Base-by-base conservation (phyloP, 306 rosid species). In the Vicia sativa region DNA sequence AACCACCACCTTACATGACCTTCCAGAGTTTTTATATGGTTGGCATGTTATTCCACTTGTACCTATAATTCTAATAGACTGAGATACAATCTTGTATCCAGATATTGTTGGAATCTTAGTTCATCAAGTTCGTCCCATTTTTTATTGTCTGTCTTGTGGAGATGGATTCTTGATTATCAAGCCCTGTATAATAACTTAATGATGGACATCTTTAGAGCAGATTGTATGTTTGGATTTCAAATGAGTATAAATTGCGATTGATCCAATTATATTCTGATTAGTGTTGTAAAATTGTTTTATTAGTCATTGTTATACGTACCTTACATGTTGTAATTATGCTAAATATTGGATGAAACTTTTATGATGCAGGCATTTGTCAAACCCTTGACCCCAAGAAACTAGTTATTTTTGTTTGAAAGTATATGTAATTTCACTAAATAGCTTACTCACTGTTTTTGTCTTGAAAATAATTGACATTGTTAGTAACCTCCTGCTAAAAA, bases 11-110 rank as follows among this genome's bases (percentile, higher is more conserved):
- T 68, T 68, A 58, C 76, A 62, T 73, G 68, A 81, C 96, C 92
- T 64, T 81, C 88, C 90, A 56, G 65, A 26, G 71, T 86, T 86
- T 82, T 63, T 66, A 62, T 67, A 70, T 48, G 87, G 90, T 65
- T 62, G 90, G 92, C 85, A 72, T 74, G 70, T 55, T 56, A 25
- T 76, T 74, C 48, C 67, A 26, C 66, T 42, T 74, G 65, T 82
- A 45, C 56, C 75, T 61, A 77, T 41, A 60, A 44, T 70, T 70
- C 25, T 14, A 63, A 52, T 62, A 37, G 68, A 43, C 48, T 43
- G 56, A 67, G 50, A 50, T 57, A 44, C 46, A 67, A 57, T 73
- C 61, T 15, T 42, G 46, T 60, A 65, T 50, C 38, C 64, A 52
- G 66, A 70, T 56, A 23, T 31, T 38, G 61, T n/a, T 69, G 65